A percentile compares a stretch with the other conserved stretches of the same genome.
These are phyloP conservation scores for Helianthus annuus DNA, from an alignment of 129 eudicot genomes.

Conservation along the genomic window HanXRQr2.0-SUNRISE NC_035449.2:19133557-19134056, in stretches of 20 bases:
- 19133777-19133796: background rate
- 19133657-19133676: slow-evolving; percentile 74
- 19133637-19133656: slow-evolving; percentile 98
- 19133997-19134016: slow-evolving; percentile 8
- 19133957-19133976: slow-evolving; percentile 69
- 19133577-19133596: slow-evolving; percentile 94
- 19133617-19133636: slow-evolving; percentile 60
- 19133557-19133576: slow-evolving; percentile 71
- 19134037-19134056: background rate
- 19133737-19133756: slow-evolving; percentile 33
- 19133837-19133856: slow-evolving; percentile 39
- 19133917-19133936: slow-evolving; percentile 61
- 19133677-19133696: slow-evolving; percentile 59
- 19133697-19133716: slow-evolving; percentile 62
- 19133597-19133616: slow-evolving; percentile 83
- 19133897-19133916: slow-evolving; percentile 51
- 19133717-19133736: slow-evolving; percentile 58
- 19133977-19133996: slow-evolving; percentile 60
- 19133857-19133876: slow-evolving; percentile 64
- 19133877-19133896: slow-evolving; percentile 64
- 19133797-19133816: background rate
- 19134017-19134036: background rate
- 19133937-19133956: slow-evolving; percentile 57
- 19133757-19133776: background rate
- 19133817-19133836: background rate